Percentiles rank a stretch among this genome's conserved stretches.
These are phyloP conservation scores for Oleoguttula mirabilis DNA, from an alignment of 495 filamentous ascomycete genomes.

Conservation along the genomic window DNA sequence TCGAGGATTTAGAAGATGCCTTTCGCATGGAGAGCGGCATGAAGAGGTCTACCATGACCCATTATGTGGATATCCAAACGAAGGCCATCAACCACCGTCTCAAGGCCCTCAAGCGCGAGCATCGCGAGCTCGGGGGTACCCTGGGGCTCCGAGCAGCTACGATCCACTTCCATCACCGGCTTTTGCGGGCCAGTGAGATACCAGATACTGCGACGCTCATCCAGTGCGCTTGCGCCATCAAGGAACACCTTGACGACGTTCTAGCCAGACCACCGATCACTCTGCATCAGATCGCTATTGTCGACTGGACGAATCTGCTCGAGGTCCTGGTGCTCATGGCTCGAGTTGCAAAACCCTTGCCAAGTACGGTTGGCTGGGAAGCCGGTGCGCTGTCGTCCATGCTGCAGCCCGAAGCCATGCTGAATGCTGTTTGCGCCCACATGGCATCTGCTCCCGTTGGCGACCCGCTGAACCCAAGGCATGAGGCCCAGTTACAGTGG, in stretches of 20 bases:
- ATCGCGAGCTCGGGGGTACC: not conserved
- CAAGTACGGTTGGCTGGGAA: constrained; percentile 5
- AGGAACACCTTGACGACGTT: constrained; percentile 9
- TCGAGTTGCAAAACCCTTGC: not conserved
- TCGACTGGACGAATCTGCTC: constrained; percentile 10
- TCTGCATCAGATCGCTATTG: constrained; percentile 3
- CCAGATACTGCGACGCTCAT: constrained; percentile 5
- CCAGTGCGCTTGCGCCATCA: constrained; percentile 6
- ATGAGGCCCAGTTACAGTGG: constrained; percentile 6
- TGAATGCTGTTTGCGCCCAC: constrained; percentile 5
- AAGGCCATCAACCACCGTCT: constrained; percentile 1
- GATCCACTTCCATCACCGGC: constrained; percentile 1
- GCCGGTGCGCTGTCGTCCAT: constrained; percentile 7
- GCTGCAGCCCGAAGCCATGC: constrained; percentile 8
- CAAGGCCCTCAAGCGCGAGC: constrained; percentile 1
- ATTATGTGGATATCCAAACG: not conserved
- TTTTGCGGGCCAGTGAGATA: not conserved
- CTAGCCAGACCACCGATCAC: not conserved
- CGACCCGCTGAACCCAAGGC: constrained; percentile 1
- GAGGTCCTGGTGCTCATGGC: constrained; percentile 8
- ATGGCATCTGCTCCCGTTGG: constrained; percentile 1
- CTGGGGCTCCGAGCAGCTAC: not conserved
- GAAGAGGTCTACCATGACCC: not conserved
- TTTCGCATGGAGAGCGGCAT: not conserved
- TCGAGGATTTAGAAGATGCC: constrained; percentile 8